Evolutionary conservation across 2,329 filamentous ascomycete species (phyloP), one percentile per base, ranked within the genome.

Genomic region (Trichoderma breve): DNA sequence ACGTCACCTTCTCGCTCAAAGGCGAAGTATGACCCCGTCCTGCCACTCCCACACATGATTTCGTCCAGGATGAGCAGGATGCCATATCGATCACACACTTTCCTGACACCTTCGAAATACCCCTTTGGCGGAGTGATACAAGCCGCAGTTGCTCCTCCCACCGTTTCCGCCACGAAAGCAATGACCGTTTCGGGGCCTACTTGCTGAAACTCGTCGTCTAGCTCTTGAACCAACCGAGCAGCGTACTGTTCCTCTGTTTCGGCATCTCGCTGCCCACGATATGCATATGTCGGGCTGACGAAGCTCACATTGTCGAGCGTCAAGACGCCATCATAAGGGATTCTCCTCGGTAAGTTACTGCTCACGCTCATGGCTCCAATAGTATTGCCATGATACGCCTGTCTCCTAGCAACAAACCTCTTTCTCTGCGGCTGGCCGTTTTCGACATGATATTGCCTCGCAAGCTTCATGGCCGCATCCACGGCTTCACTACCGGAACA

Each of bases 1-100:
- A 84, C 83, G 6, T 88, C 82, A 1, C 81, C 84, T 32, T 90
- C 86, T 62, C 88, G 84, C 74, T 91, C 84, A 86, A 88, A 92
- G 1, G 88, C 87, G 80, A 92, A 87, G 74, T 91, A 79, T 5
- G 82, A 85, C 0, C 89, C 90, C 0, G 85, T 86, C 1, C 89
- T 82, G 1, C 90, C 90, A 79, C 87, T 87, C 2, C 90, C 90
- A 62, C 88, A 91, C 91, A 94, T 93, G 58, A 94, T 86, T 66
- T 95, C 93, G 76, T 96, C 93, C 0, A 95, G 81, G 60, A 95
- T 91, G n/a, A 96, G 83, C 0, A 96, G 86, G 0, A 91, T 89
- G 0, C 91, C 92, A 76, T 95, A 85, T 73, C 88, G 88, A 67
- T 91, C 86, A 78, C 93, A 96, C 1, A 96, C 83, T 2, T 83